Base-by-base conservation (phyloP, 2,329 filamentous ascomycete genomes). In the Neonectria sp. region DNA sequence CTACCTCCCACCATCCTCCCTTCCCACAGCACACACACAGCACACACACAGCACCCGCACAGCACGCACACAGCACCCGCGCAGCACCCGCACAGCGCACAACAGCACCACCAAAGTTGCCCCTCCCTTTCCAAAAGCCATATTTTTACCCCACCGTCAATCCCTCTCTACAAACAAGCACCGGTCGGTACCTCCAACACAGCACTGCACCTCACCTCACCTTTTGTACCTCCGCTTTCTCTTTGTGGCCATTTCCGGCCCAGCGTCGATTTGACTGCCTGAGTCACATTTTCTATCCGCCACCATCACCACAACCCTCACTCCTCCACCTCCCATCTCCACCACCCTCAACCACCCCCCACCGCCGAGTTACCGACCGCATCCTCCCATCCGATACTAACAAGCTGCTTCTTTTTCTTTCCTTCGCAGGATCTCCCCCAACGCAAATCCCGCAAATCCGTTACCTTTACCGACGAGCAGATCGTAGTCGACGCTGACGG, bases 401-500 rank as follows among this genome's bases (percentile, higher is more conserved):
- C 65, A 35, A 49, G 55, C 49, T 65, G 61, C 58, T 65, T 58
- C 58, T 65, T 56, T 65, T 72, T 69, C 57, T 68, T 62, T 69
- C 55, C 29, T 68, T 73, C 70, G 57, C 67, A 75, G 73, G 68
- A 59, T 57, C 73, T 72, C 52, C 60, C 80, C 75, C 88, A 91
- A 77, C 88, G 89, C 79, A 95, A 93, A 82, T 90, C 92, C 78
- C 93, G 95, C 84, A 97, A 98, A 85, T 97, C 94, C 53, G 95
- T 98, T 78, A 92, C 95, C 72, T 98, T 98, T 82, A 95, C 92
- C 80, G 93, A 96, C 83, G 93, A 94, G 78, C 90, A 94, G 76
- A 89, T 93, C 73, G 91, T 97, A 77, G 95, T 98, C 81, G 93
- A 97, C 86, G 90, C 90, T 82, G 93, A 97, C 87, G 95, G 95